A percentile compares a stretch with the other conserved stretches of the same genome.
Conservation (phyloP, 176 grass and related monocot genomes). For the Bolboschoenus planiculmis region DNA sequence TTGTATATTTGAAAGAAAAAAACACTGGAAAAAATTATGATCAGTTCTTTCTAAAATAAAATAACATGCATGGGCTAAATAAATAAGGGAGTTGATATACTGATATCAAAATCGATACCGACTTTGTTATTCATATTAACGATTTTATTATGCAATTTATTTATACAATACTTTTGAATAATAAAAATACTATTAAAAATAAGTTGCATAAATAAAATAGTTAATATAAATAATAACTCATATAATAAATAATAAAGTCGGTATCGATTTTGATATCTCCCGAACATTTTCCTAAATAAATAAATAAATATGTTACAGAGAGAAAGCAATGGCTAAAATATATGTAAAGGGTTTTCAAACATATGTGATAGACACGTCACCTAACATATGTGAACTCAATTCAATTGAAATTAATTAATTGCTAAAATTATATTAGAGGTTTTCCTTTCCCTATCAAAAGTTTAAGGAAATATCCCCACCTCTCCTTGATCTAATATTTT, state of each 20-base stretch:
- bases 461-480: background rate
- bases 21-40: background rate
- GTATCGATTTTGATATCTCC: too few relatives aligned
- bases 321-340: background rate
- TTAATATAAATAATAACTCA: too few relatives aligned
- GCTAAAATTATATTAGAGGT: background rate
- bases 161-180: too few relatives aligned
- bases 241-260: too few relatives aligned
- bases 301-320: background rate
- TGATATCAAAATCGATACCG: too few relatives aligned
- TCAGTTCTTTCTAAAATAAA: background rate
- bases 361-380: background rate
- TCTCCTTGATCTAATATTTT: background rate
- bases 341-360: background rate
- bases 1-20: too few relatives aligned
- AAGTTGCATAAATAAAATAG: too few relatives aligned
- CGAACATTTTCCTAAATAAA: too few relatives aligned
- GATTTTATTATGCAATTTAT: too few relatives aligned
- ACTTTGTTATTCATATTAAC: too few relatives aligned
- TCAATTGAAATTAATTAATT: background rate
- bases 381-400: background rate
- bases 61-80: background rate
- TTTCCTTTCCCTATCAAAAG: background rate
- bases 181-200: too few relatives aligned
- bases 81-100: too few relatives aligned